These are phyloP conservation scores for Notholithocarpus densiflorus DNA, from an alignment of 306 rosid species.

Conservation along the genomic window DNA sequence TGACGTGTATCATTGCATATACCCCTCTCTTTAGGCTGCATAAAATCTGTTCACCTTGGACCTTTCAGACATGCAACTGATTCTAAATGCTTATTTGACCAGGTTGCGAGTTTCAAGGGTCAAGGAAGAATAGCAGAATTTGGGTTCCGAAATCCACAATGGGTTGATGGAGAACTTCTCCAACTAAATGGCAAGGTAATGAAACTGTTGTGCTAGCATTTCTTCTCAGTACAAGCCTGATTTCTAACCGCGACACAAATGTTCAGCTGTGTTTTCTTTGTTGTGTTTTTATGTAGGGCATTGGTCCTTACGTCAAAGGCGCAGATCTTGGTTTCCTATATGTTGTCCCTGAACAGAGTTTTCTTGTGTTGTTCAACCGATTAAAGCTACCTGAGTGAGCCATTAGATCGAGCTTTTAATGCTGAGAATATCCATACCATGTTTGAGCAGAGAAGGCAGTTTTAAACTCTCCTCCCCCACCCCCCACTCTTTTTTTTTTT, in stretches of 20 bases:
- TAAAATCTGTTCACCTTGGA: constrained; percentile 1
- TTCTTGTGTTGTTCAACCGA: constrained; percentile 90
- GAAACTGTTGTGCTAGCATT: background rate
- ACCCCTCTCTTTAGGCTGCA: background rate
- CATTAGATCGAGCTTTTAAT: constrained; percentile 19
- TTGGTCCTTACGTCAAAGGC: constrained; percentile 88
- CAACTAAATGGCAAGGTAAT: constrained; percentile 92
- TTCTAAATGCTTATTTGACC: constrained; percentile 22
- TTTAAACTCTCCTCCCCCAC: constrained; percentile 4
- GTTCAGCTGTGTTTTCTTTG: background rate
- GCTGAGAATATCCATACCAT: constrained; percentile 13
- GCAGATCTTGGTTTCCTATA: constrained; percentile 97
- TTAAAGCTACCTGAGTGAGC: constrained; percentile 79
- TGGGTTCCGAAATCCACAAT: constrained; percentile 77
- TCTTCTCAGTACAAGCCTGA: constrained; percentile 18
- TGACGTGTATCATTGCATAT: background rate
- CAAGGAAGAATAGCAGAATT: constrained; percentile 93
- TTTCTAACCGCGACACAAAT: background rate
- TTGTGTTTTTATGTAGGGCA: constrained; percentile 52
- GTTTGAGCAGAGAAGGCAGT: constrained; percentile 19
- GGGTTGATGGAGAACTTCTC: constrained; percentile 98
- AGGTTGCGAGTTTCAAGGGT: constrained; percentile 91
- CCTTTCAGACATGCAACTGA: constrained; percentile 24
- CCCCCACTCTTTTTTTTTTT: constrained; percentile 13
- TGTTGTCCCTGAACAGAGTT: constrained; percentile 84